Conservation (phyloP, 345 rosid genomes). For the Boechera retrofracta region DNA sequence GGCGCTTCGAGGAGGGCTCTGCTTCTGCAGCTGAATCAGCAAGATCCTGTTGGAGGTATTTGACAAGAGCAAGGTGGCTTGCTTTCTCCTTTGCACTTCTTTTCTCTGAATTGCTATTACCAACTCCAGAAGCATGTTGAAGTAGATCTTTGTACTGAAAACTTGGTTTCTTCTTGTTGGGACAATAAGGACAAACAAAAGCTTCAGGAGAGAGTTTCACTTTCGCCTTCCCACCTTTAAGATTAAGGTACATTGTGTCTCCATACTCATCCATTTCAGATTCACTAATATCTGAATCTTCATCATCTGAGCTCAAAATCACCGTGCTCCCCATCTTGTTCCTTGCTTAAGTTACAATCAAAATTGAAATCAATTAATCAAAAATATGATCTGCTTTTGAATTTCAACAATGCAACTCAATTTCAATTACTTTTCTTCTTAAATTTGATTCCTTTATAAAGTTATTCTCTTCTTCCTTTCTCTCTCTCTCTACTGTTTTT, state of each 20-base stretch:
- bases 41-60: slow-evolving; percentile 72
- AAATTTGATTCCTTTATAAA: slow-evolving; percentile 12
- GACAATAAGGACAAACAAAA: slow-evolving; percentile 83
- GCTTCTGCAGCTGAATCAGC: slow-evolving; percentile 42
- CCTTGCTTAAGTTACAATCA: not conserved
- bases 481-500: not conserved
- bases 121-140: slow-evolving; percentile 97
- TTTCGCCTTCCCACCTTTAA: slow-evolving; percentile 65
- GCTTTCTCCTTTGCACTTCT: slow-evolving; percentile 80
- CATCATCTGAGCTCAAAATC: slow-evolving; percentile 55
- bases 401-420: slow-evolving; percentile 26
- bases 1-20: slow-evolving; percentile 51
- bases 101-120: slow-evolving; percentile 74
- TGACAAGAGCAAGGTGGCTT: slow-evolving; percentile 77
- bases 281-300: slow-evolving; percentile 47
- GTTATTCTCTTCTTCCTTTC: not conserved
- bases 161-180: slow-evolving; percentile 74
- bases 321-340: slow-evolving; percentile 43
- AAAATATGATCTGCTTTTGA: slow-evolving; percentile 1
- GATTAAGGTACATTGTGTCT: slow-evolving; percentile 59
- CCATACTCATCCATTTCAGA: slow-evolving; percentile 60
- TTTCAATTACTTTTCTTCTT: not conserved
- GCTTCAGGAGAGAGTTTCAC: slow-evolving; percentile 67
- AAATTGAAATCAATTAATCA: not conserved
- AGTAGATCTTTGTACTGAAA: slow-evolving; percentile 75